Base-by-base conservation (phyloP, 2,329 filamentous ascomycete genomes). In the Orbilia oligospora region DNA sequence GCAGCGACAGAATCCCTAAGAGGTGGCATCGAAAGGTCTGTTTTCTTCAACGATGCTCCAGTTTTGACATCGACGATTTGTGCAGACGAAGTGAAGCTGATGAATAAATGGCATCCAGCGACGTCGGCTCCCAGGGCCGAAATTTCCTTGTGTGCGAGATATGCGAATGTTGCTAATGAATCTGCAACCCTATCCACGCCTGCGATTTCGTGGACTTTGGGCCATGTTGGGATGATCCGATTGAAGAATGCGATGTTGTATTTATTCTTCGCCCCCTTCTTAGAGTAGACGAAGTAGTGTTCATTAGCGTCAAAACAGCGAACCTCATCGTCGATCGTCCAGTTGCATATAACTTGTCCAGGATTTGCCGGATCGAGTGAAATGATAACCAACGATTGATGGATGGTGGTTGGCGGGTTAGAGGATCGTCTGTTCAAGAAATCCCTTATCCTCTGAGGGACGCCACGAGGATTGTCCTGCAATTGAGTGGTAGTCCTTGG, bases 281-380 rank as follows among this genome's bases (percentile, higher is more conserved):
- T 79, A 2, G 70, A 72, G 36, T 79, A 79, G 8, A 48, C 76
- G 38, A 79, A 72, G 64, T 79, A 79, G 18, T 79, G 69, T 12
- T 38, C 27, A 27, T 79, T 79, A 14, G 65, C 51, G 53, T 72
- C 69, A 33, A 79, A 73, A 20, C 65, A 73, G 38, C 69, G 76
- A n/a, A 79, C 41, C 48, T 79, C 69, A 16, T 79, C 76, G 22
- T 79, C 69, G 38, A 73, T 72, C 1, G 63, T 65, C 76, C 76
- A 79, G 36, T 79, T 61, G 69, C 76, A 79, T 6, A 79, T 48
- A 4, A 79, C 76, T 36, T 69, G 63, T 22, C 76, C 76, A 22
- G 73, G 64, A 36, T 36, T 79, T n/a, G 14, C 20, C 5, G 63
- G 69, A 10, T 79, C 76, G 22, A 79, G 76, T 12, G 69, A 79